Conservation (phyloP, 352 stramenopile genomes). For the Globisporangium nagaii region DNA sequence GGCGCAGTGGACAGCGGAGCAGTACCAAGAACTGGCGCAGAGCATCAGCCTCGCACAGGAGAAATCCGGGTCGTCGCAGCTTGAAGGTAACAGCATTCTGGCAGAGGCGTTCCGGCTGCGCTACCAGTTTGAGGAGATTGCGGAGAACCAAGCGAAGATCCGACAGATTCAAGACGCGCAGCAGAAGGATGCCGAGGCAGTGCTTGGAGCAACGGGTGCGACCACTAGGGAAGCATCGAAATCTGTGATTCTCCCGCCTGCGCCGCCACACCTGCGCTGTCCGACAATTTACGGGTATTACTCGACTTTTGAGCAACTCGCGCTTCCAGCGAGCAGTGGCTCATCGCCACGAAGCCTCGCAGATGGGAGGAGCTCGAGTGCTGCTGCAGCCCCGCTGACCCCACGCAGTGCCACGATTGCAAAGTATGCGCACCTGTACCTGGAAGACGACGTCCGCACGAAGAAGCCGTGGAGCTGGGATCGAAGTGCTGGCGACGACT, state of each 20-base stretch:
- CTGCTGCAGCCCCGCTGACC: slow-evolving; percentile 22
- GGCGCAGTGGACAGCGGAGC: slow-evolving; percentile 36
- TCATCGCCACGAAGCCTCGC: background rate
- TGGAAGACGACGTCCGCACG: slow-evolving; percentile 49
- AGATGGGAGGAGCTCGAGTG: background rate
- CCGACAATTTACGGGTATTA: slow-evolving; percentile 72
- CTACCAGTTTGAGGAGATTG: slow-evolving; percentile 65
- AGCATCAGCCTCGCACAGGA: slow-evolving; percentile 52
- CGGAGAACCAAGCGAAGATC: slow-evolving; percentile 47
- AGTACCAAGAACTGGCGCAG: slow-evolving; percentile 61
- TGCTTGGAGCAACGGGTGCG: background rate
- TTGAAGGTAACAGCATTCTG: slow-evolving; percentile 33
- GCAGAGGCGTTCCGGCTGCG: slow-evolving; percentile 44
- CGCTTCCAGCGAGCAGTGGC: slow-evolving; percentile 7
- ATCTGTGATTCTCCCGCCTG: slow-evolving; percentile 7
- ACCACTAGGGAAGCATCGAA: background rate
- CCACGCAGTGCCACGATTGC: slow-evolving; percentile 61
- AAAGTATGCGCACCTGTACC: slow-evolving; percentile 77
- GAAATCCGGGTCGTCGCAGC: slow-evolving; percentile 24
- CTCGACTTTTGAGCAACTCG: slow-evolving; percentile 60
- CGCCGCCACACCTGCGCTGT: slow-evolving; percentile 36
- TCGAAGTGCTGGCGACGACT: slow-evolving; percentile 32
- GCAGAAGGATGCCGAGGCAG: background rate
- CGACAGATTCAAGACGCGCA: slow-evolving; percentile 7
- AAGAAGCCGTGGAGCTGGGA: slow-evolving; percentile 58